Evolutionary conservation across 352 stramenopile species (phyloP).

Genomic region (Globisporangium polare): DNA sequence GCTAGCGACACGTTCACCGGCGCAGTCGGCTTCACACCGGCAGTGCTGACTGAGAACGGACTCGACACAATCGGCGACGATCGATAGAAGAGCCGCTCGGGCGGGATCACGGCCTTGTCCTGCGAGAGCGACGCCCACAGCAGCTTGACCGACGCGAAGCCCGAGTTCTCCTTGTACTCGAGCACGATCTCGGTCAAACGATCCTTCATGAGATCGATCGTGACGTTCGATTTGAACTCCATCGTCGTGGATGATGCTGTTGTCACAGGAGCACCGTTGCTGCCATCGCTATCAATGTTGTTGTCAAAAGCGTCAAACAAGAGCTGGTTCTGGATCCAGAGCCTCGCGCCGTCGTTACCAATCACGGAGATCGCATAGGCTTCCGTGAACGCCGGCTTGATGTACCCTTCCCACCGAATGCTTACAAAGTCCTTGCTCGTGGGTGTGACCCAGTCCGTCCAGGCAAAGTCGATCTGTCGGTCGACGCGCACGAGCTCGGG

Average conservation of each 20-base stretch:
- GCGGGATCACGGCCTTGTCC: slow-evolving; percentile 81
- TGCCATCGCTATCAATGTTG: slow-evolving; percentile 18
- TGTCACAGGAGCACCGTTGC: slow-evolving; percentile 5
- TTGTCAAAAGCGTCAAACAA: slow-evolving; percentile 58
- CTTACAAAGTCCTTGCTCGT: slow-evolving; percentile 94
- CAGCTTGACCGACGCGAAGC: slow-evolving; percentile 76
- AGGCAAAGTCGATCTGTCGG: slow-evolving; percentile 88
- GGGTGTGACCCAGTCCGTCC: slow-evolving; percentile 86
- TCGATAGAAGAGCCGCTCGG: slow-evolving; percentile 82
- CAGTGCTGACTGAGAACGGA: slow-evolving; percentile 57
- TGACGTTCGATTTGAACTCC: slow-evolving; percentile 35
- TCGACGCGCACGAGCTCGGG: slow-evolving; percentile 87
- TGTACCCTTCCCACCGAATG: slow-evolving; percentile 90
- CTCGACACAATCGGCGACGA: slow-evolving; percentile 51
- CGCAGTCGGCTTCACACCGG: slow-evolving; percentile 50
- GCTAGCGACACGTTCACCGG: slow-evolving; percentile 35
- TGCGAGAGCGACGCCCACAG: slow-evolving; percentile 90
- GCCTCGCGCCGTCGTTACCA: slow-evolving; percentile 86
- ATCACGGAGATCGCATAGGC: slow-evolving; percentile 83
- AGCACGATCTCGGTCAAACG: slow-evolving; percentile 85
- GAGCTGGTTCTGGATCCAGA: slow-evolving; percentile 71
- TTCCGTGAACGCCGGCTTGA: slow-evolving; percentile 90
- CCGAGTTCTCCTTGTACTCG: slow-evolving; percentile 93
- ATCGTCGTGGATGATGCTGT: background rate
- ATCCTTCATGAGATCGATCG: slow-evolving; percentile 64